Conservation (phyloP, 257 asterid genomes). For the Gardenia jasminoides region DNA sequence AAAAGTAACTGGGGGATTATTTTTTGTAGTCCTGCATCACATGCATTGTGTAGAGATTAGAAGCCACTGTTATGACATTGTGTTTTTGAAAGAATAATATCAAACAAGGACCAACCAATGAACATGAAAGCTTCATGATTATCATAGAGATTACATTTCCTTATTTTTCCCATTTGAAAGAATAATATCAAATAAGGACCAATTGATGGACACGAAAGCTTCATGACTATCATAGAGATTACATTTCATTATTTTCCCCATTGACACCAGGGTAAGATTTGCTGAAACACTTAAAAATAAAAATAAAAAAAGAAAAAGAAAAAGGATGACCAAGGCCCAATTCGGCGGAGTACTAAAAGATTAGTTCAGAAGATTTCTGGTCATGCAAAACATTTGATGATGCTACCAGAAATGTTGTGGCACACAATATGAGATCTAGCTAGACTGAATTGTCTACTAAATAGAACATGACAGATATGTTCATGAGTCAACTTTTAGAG, state of each 20-base stretch:
- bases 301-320: too few relatives aligned
- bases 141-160: neutral
- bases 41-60: slow-evolving; percentile 12
- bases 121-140: neutral
- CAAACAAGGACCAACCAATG: neutral
- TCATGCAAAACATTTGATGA: neutral
- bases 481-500: neutral
- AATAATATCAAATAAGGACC: neutral
- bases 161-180: neutral
- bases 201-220: neutral
- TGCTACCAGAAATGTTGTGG: neutral
- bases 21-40: slow-evolving; percentile 80
- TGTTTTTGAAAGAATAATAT: neutral
- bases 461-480: neutral
- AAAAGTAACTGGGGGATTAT: slow-evolving; percentile 83
- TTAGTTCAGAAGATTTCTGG: neutral
- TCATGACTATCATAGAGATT: neutral
- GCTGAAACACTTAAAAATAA: neutral
- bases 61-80: slow-evolving; percentile 2
- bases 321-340: too few relatives aligned
- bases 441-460: neutral
- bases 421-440: neutral
- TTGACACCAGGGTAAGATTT: too few relatives aligned
- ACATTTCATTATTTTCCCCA: too few relatives aligned
- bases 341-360: neutral